phyloP scores from a whole-genome alignment of 163 green algal genomes.

The Scenedesmus sp. region DNA sequence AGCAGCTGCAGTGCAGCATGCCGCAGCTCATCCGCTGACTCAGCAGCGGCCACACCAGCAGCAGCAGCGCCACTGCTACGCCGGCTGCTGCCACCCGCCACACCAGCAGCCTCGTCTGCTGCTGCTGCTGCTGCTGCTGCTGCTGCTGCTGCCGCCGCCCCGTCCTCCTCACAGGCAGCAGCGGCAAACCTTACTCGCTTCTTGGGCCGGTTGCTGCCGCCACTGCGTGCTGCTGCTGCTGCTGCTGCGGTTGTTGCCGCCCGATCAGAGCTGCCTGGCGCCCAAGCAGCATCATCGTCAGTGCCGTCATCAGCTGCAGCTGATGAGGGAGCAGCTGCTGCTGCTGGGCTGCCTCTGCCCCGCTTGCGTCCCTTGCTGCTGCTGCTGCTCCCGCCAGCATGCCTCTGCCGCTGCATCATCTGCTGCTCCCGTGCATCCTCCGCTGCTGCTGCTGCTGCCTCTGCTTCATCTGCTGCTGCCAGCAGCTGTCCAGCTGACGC shows the following conservation, averaged over 20 bases:
- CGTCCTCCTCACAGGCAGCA: background rate
- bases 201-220: background rate
- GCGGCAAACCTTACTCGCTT: constrained; percentile 41
- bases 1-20: constrained; percentile 61
- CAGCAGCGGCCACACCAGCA: constrained; percentile 9
- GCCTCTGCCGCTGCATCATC: background rate
- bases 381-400: background rate
- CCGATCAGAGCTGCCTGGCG: background rate
- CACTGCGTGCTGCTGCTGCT: background rate
- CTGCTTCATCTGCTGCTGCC: constrained; percentile 31
- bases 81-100: background rate
- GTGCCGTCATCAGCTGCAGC: background rate
- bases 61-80: background rate
- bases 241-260: background rate
- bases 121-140: background rate
- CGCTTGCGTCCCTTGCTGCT: background rate
- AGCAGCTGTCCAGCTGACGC: constrained; percentile 66
- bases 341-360: background rate
- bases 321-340: background rate
- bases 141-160: background rate
- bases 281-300: background rate
- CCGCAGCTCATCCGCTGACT: constrained; percentile 30
- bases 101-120: background rate
- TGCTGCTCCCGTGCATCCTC: background rate
- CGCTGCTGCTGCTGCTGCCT: background rate